phyloP scores from a whole-genome alignment of 73 alveolate genomes.

The Paramecium sonneborni region DNA sequence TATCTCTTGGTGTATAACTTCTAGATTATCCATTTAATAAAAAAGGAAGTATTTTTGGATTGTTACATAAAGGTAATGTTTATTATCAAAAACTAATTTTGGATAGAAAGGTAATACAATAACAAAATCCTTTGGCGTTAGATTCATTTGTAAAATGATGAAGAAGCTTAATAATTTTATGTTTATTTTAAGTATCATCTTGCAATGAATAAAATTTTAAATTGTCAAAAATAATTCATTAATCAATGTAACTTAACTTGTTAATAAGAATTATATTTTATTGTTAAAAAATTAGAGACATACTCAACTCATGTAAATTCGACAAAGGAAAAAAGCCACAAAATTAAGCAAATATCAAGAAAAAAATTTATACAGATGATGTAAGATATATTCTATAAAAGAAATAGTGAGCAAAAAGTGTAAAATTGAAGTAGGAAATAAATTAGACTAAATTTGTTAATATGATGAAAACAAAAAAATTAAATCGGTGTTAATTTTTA shows the following conservation, averaged over 20 bases:
- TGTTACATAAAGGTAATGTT: background rate
- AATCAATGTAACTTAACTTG: background rate
- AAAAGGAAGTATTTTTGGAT: conserved; percentile 34
- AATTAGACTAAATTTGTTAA: background rate
- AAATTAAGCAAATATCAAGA: background rate
- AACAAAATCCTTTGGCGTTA: background rate
- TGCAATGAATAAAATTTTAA: background rate
- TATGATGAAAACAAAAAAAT: background rate
- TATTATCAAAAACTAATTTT: background rate
- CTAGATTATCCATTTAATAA: background rate
- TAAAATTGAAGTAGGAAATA: background rate
- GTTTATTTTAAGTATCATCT: background rate
- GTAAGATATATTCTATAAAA: background rate
- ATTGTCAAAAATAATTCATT: background rate
- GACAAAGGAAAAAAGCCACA: conserved; percentile 26
- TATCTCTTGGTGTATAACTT: background rate
- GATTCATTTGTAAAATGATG: background rate
- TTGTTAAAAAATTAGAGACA: background rate
- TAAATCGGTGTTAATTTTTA: background rate
- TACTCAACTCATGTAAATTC: background rate
- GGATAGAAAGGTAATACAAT: background rate
- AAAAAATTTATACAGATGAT: background rate
- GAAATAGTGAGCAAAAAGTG: background rate
- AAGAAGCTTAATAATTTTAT: background rate
- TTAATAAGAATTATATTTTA: background rate